Conservation (phyloP, 768 basidiomycete species). For the Phanerodontia chrysosporium region DNA sequence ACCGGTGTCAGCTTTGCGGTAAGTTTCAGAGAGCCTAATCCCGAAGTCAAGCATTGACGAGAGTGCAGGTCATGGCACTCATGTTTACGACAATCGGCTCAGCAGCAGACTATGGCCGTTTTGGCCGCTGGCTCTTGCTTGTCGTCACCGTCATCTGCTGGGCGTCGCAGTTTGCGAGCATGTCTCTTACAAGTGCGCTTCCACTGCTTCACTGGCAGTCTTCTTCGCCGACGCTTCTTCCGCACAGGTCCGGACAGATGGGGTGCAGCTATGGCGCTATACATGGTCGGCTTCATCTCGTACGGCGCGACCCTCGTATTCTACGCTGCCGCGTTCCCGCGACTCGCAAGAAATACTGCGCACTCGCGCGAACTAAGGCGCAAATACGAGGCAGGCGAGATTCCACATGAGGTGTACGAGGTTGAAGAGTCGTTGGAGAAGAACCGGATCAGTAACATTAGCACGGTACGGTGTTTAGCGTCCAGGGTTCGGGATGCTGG, state of each 20-base stretch:
- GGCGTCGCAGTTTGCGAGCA: constrained; percentile 75
- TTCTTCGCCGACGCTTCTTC: neutral
- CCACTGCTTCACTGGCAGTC: neutral
- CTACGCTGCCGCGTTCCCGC: constrained; percentile 74
- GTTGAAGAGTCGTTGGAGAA: constrained; percentile 75
- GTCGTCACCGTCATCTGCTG: constrained; percentile 71
- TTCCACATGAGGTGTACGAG: constrained; percentile 61
- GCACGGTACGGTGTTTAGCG: constrained; percentile 53
- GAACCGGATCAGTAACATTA: constrained; percentile 82
- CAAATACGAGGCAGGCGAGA: constrained; percentile 56
- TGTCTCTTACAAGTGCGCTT: constrained; percentile 62
- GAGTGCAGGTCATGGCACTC: constrained; percentile 65
- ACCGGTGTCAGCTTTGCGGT: constrained; percentile 76
- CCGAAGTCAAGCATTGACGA: neutral
- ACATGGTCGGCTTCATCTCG: constrained; percentile 73
- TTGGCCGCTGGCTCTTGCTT: constrained; percentile 78
- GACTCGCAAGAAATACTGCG: constrained; percentile 73
- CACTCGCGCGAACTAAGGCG: constrained; percentile 52
- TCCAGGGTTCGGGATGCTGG: too few species aligned
- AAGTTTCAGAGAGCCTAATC: constrained; percentile 19
- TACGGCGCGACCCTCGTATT: constrained; percentile 83
- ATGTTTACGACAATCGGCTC: constrained; percentile 75
- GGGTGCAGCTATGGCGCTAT: constrained; percentile 73
- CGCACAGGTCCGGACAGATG: constrained; percentile 60
- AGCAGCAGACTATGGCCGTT: constrained; percentile 69